Evolutionary conservation across 164 flowering plant species (phyloP), one percentile per base, ranked within the genome.

Genomic region (Nymphaea thermarum): DNA sequence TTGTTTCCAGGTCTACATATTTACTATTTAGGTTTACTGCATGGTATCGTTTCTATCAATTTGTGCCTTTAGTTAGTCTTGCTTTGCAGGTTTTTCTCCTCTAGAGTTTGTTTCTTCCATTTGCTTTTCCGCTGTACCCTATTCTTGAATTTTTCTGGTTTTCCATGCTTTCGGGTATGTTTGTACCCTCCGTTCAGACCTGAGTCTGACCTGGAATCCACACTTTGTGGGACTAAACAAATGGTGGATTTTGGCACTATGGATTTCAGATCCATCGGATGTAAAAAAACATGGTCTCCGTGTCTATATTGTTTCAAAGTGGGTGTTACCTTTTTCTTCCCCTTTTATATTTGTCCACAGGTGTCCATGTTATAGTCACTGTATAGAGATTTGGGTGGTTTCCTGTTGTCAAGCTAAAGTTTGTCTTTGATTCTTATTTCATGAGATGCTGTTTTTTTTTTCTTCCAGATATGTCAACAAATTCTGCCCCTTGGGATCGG

Each of bases 401-500:
- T 25, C 36, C 36, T 25, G 8, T 2, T 51, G 57, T 15, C 57
- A 51, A 51, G 8, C 14, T 51, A 8, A 51, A 51, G 3, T 47
- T 12, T 51, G 57, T 51, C 57, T 8, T 3, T 2, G 8, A 51
- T 15, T 51, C 12, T 51, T 51, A 51, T 15, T 51, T 3, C 8
- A 51, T 51, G 57, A 8, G 57, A 51, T 51, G 14, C 8, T 51
- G 6, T 51, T 8, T 51, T 8, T 51, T 51, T 8, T 51, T 15
- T 4, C 12, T 62, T 62, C 64, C 18, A 53, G 78, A 68, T 65
- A 79, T 80, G 81, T 79, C 86, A 2, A 80, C 71, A 73, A 10
- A 86, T 77, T 82, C 80, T 42, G 62, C 80, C 60, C 84, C 85
- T 43, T 80, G 74, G 14, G 75, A 84, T 70, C 73, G 80, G 57